These are phyloP conservation scores for Trametes coccinea DNA, from an alignment of 768 basidiomycete species.

Conservation along the genomic window DNA sequence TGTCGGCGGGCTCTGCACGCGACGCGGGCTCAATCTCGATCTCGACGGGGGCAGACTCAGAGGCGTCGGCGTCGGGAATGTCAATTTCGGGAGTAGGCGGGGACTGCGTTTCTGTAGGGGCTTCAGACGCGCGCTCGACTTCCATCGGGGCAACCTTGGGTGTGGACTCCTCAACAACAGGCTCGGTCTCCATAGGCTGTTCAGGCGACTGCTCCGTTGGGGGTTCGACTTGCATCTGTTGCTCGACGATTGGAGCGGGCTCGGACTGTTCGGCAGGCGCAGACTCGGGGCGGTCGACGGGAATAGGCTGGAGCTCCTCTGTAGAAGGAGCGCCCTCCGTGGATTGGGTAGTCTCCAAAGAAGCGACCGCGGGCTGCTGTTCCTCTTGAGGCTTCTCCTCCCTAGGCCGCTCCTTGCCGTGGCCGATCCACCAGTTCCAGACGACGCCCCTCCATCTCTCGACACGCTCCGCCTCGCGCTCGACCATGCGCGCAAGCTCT, in stretches of 20 bases:
- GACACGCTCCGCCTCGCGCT: conserved; percentile 56
- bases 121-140: background rate
- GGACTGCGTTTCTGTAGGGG: background rate
- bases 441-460: conserved; percentile 37
- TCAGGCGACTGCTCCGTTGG: background rate
- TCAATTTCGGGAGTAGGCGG: conserved; percentile 20
- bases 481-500: conserved; percentile 55
- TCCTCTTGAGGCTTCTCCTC: background rate
- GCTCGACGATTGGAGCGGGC: background rate
- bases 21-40: conserved; percentile 17
- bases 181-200: conserved; percentile 5
- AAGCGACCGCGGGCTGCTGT: background rate
- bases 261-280: background rate
- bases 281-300: background rate
- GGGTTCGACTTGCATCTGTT: conserved; percentile 1
- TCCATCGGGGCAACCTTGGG: conserved; percentile 2
- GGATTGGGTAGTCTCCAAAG: no score
- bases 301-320: background rate
- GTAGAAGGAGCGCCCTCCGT: background rate
- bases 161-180: background rate
- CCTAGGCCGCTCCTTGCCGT: background rate
- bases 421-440: conserved; percentile 25
- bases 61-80: conserved; percentile 13
- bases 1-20: conserved; percentile 7
- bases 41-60: background rate